These are phyloP conservation scores for Eustoma russellianum DNA, from an alignment of 257 asterid species.

Conservation along the genomic window DNA sequence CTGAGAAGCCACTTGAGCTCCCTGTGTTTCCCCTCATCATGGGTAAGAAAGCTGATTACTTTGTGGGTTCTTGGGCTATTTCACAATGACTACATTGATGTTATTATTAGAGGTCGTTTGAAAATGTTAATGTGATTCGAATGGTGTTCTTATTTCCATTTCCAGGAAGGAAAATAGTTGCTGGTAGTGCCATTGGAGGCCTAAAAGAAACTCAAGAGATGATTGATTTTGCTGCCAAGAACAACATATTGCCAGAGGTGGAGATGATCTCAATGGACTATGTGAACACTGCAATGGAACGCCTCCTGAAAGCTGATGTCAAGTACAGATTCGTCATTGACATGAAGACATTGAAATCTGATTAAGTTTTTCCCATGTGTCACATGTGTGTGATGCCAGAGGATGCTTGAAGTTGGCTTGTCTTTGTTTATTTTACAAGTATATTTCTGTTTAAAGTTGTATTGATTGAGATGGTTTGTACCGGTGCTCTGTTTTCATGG, in stretches of 20 bases:
- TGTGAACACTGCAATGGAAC: constrained; percentile 28
- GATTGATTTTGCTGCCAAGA: constrained; percentile 36
- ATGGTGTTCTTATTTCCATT: background rate
- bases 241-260: constrained; percentile 27
- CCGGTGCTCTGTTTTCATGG: too few relatives aligned
- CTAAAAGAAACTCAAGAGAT: constrained; percentile 36
- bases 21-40: constrained; percentile 15
- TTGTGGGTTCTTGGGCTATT: background rate
- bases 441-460: too few relatives aligned
- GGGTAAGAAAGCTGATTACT: background rate
- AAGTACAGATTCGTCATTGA: constrained; percentile 36
- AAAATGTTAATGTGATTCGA: too few relatives aligned
- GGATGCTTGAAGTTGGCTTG: too few relatives aligned
- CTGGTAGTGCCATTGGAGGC: constrained; percentile 30
- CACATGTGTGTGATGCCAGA: too few relatives aligned
- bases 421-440: too few relatives aligned
- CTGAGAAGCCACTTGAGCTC: constrained; percentile 19
- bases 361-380: background rate
- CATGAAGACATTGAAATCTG: constrained; percentile 20
- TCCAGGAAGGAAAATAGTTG: constrained; percentile 26
- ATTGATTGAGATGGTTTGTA: too few relatives aligned
- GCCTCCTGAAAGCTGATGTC: constrained; percentile 25
- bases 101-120: background rate
- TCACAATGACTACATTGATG: too few relatives aligned
- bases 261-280: constrained; percentile 34